phyloP scores from a whole-genome alignment of 495 filamentous ascomycete genomes.

The Penicillium chermesinum region DNA sequence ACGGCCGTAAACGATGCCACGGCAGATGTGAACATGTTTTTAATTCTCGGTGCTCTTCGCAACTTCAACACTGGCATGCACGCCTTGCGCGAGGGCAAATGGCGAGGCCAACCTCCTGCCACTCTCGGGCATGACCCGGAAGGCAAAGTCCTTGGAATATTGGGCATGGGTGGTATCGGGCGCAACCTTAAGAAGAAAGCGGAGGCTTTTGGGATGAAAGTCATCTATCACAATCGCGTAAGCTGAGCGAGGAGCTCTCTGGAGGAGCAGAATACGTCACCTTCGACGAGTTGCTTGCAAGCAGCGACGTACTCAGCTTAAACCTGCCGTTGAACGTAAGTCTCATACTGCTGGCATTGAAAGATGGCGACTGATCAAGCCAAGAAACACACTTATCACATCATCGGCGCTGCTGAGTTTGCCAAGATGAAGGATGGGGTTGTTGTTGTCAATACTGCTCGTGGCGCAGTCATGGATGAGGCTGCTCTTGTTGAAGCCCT shows the following conservation, averaged over 20 bases:
- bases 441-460: constrained; percentile 67
- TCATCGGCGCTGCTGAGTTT: constrained; percentile 59
- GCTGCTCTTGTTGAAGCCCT: constrained; percentile 61
- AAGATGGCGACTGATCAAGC: background rate
- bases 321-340: constrained; percentile 72
- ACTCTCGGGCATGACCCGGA: constrained; percentile 57
- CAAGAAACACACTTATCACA: constrained; percentile 60
- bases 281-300: constrained; percentile 61
- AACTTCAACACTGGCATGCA: constrained; percentile 62
- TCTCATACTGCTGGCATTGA: constrained; percentile 6
- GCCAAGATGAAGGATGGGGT: constrained; percentile 65
- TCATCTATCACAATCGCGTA: constrained; percentile 64
- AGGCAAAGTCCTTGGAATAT: constrained; percentile 64
- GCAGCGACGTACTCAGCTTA: constrained; percentile 69
- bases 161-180: constrained; percentile 89
- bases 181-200: constrained; percentile 52
- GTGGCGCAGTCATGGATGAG: constrained; percentile 67
- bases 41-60: constrained; percentile 71
- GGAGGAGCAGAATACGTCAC: constrained; percentile 61
- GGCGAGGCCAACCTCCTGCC: constrained; percentile 44
- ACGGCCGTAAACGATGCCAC: constrained; percentile 76
- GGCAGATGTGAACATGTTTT: constrained; percentile 70
- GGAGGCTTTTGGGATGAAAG: constrained; percentile 58
- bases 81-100: constrained; percentile 55
- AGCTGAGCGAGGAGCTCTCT: constrained; percentile 49